phyloP scores from a whole-genome alignment of 2,329 filamentous ascomycete genomes.

The Drechslera avenae region DNA sequence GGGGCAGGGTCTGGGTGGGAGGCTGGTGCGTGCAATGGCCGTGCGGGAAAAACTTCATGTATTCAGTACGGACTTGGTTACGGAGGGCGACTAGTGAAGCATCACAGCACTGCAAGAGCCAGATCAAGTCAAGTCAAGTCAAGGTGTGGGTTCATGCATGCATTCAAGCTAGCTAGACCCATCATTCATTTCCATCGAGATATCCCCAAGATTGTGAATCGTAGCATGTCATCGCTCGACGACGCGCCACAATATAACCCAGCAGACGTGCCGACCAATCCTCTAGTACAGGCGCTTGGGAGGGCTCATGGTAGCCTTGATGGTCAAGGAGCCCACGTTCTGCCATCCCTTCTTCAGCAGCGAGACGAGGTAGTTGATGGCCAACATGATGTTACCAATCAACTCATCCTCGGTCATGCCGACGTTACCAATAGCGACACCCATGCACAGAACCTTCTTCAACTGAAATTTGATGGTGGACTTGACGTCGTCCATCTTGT shows the following conservation, averaged over 20 bases:
- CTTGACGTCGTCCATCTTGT: conserved; percentile 99
- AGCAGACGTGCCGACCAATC: conserved; percentile 18
- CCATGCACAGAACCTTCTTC: conserved; percentile 99
- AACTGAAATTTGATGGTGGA: conserved; percentile 99
- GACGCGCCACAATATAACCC: conserved; percentile 20
- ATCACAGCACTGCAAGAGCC: neutral
- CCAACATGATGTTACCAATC: conserved; percentile 98
- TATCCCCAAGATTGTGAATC: conserved; percentile 28
- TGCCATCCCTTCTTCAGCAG: conserved; percentile 99
- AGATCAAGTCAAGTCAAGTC: neutral
- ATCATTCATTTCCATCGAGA: conserved; percentile 25
- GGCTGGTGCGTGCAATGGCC: neutral
- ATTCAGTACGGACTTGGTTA: too few species aligned
- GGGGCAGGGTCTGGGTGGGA: neutral
- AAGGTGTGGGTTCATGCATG: conserved; percentile 34
- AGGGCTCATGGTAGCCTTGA: conserved; percentile 99
- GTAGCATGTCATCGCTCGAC: conserved; percentile 24
- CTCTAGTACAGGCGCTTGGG: conserved; percentile 95
- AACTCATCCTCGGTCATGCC: conserved; percentile 96
- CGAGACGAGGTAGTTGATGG: conserved; percentile 99
- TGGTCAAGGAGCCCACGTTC: conserved; percentile 99
- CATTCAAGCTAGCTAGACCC: conserved; percentile 41
- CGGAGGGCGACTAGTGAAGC: neutral
- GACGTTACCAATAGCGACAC: conserved; percentile 98
- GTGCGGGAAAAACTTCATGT: neutral